Evolutionary conservation across 1,284 basidiomycete species (phyloP).

Genomic region (Moesziomyces globuligerus): DNA sequence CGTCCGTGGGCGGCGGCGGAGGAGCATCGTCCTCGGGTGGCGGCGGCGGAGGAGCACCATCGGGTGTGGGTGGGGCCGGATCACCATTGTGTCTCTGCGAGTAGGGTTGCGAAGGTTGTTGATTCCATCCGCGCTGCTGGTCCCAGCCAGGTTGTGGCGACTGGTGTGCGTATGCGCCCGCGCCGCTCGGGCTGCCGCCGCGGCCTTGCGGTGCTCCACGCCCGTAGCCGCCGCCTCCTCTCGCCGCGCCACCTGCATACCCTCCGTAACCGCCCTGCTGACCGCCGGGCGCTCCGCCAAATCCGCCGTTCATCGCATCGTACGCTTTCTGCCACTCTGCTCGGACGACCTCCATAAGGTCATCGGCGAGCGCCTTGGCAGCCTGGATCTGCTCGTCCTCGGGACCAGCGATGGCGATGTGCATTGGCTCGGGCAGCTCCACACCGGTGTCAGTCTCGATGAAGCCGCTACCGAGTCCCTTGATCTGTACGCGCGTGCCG

Average conservation of each 20-base stretch:
- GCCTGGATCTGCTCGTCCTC: slow-evolving; percentile 57
- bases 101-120: slow-evolving; percentile 18
- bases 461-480: slow-evolving; percentile 93
- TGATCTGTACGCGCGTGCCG: slow-evolving; percentile 96
- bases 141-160: slow-evolving; percentile 30
- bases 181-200: slow-evolving; percentile 15
- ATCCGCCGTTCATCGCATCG: slow-evolving; percentile 27
- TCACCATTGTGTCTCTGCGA: slow-evolving; percentile 18
- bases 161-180: slow-evolving; percentile 27
- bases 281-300: slow-evolving; percentile 5
- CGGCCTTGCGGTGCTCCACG: slow-evolving; percentile 12
- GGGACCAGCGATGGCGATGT: slow-evolving; percentile 68
- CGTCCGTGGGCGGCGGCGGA: slow-evolving; percentile 46
- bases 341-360: slow-evolving; percentile 62
- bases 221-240: slow-evolving; percentile 17
- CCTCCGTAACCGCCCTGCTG: slow-evolving; percentile 13
- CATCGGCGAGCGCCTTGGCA: slow-evolving; percentile 58
- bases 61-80: slow-evolving; percentile 36
- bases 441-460: slow-evolving; percentile 91
- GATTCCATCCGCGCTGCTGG: slow-evolving; percentile 12
- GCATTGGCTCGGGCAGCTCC: slow-evolving; percentile 91
- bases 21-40: slow-evolving; percentile 53
- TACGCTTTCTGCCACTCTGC: slow-evolving; percentile 61
- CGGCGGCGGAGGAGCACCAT: slow-evolving; percentile 45
- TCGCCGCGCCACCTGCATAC: slow-evolving; percentile 9